A percentile compares a stretch with the other conserved stretches of the same genome.
Conservation (phyloP, 257 asterid species). For the Cinchona pubescens region DNA sequence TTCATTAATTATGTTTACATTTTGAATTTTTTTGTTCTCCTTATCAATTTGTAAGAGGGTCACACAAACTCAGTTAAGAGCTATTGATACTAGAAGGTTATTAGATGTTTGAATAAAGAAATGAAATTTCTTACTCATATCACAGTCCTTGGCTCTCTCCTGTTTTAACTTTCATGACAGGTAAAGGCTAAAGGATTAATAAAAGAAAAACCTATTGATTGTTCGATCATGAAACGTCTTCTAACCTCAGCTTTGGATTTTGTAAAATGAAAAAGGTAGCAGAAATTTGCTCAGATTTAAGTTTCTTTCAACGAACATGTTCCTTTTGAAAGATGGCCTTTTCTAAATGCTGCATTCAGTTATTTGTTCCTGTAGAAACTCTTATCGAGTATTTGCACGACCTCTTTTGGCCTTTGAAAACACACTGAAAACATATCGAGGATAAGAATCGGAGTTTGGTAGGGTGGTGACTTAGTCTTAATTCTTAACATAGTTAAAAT, state of each 20-base stretch:
- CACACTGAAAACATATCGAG: neutral
- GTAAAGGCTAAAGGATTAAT: neutral
- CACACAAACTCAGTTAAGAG: neutral
- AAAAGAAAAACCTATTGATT: neutral
- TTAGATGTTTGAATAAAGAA: neutral
- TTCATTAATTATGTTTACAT: neutral
- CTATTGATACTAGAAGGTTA: neutral
- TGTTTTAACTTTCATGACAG: neutral
- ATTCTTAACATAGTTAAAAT: neutral
- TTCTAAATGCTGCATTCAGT: neutral
- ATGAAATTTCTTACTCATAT: neutral
- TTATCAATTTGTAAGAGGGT: too few species aligned
- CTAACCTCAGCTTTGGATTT: neutral
- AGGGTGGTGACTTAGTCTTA: neutral
- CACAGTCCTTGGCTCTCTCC: neutral
- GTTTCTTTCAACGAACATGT: neutral
- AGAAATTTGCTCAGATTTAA: neutral
- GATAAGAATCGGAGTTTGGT: neutral
- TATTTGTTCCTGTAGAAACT: neutral
- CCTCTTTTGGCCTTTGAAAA: neutral
- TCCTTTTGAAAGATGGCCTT: neutral
- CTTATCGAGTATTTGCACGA: neutral
- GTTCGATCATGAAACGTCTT: neutral
- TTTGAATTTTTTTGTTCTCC: neutral
- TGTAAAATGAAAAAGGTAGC: neutral